phyloP scores from a whole-genome alignment of 108 stramenopile species.

The Nitzschia palea region DNA sequence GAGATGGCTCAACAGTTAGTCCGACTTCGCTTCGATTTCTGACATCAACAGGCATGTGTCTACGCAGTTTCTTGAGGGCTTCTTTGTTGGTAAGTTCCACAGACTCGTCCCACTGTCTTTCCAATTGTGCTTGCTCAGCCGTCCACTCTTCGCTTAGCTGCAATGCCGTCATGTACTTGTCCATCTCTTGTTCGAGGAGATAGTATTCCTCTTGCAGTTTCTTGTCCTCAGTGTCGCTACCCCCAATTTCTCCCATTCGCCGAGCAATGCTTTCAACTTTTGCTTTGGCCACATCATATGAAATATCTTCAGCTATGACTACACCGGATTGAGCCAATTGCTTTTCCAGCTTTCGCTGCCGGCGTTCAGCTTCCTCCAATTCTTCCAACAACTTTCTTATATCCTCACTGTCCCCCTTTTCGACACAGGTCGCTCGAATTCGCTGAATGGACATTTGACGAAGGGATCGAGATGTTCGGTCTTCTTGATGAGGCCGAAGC shows the following conservation, averaged over 20 bases:
- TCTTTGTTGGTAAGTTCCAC: conserved; percentile 17
- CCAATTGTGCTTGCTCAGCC: conserved; percentile 28
- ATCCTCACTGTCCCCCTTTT: conserved; percentile 2
- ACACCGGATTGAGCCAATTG: conserved; percentile 34
- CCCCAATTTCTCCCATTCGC: conserved; percentile 35
- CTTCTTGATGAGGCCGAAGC: too few species aligned
- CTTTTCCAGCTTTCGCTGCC: conserved; percentile 32
- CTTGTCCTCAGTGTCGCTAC: conserved; percentile 8
- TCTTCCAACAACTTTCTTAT: conserved; percentile 28
- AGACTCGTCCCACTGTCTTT: conserved; percentile 40
- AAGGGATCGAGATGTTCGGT: conserved; percentile 2
- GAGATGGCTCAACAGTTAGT: conserved; percentile 15
- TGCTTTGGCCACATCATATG: conserved; percentile 36
- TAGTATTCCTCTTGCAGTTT: conserved; percentile 28
- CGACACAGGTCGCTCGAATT: background rate
- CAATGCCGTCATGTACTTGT: conserved; percentile 36
- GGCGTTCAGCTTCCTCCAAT: conserved; percentile 34
- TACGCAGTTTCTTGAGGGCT: conserved; percentile 30
- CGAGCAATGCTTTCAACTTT: conserved; percentile 22
- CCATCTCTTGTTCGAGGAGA: conserved; percentile 36
- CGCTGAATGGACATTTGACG: conserved; percentile 28
- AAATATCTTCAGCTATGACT: conserved; percentile 41
- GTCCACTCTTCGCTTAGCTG: conserved; percentile 36
- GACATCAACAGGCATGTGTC: conserved; percentile 46
- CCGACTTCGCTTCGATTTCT: conserved; percentile 18